Evolutionary conservation across 1,139 yeast genomes (phyloP).

Genomic region (Lodderomyces theae): DNA sequence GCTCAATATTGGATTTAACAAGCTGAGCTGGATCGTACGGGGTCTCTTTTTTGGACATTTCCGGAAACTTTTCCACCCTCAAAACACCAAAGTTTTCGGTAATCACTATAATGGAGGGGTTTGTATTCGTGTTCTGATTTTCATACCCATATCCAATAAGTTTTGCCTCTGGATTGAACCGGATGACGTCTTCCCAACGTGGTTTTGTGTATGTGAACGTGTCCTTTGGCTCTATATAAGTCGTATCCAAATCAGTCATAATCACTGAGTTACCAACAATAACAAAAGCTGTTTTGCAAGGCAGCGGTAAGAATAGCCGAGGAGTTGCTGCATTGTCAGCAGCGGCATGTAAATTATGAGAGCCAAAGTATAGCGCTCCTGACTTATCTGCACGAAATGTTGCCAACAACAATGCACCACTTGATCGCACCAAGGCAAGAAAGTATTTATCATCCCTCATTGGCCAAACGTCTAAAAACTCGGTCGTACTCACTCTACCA

Average conservation of each 20-base stretch:
- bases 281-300: conserved; percentile 62
- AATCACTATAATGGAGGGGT: conserved; percentile 47
- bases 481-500: conserved; percentile 29
- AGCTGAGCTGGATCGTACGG: conserved; percentile 32
- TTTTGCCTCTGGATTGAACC: conserved; percentile 50
- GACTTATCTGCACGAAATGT: conserved; percentile 55
- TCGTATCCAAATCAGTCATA: conserved; percentile 55
- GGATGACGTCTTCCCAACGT: conserved; percentile 77
- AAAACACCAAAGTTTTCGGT: conserved; percentile 64
- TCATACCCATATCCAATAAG: conserved; percentile 65
- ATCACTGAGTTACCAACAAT: conserved; percentile 61
- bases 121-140: conserved; percentile 25
- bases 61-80: conserved; percentile 50
- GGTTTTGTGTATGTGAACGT: conserved; percentile 42
- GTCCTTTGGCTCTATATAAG: conserved; percentile 31
- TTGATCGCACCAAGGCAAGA: conserved; percentile 34
- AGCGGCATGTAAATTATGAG: conserved; percentile 42
- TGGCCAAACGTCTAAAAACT: conserved; percentile 57
- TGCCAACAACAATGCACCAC: conserved; percentile 41
- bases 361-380: conserved; percentile 57
- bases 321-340: conserved; percentile 41
- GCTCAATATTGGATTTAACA: conserved; percentile 73
- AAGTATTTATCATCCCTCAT: conserved; percentile 23
- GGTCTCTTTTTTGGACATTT: conserved; percentile 14
- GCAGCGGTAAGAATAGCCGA: conserved; percentile 55